A percentile compares a stretch with the other conserved stretches of the same genome.
phyloP scores from a whole-genome alignment of 495 filamentous ascomycete genomes.

The Parachaetomium inaequale region DNA sequence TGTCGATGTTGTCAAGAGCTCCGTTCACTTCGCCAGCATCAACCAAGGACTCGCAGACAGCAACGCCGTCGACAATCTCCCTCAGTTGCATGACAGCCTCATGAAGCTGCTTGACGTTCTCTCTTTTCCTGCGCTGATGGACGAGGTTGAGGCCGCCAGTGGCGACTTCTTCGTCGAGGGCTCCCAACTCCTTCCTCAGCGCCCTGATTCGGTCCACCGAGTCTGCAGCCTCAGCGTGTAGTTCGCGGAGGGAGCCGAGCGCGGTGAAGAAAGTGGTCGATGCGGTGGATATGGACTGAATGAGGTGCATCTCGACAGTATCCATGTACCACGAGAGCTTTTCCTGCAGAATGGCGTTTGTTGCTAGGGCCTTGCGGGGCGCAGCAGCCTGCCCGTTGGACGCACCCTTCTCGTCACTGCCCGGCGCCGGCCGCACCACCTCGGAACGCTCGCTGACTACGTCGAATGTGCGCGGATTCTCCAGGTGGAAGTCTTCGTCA shows the following conservation, averaged over 20 bases:
- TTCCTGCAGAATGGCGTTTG: slow-evolving; percentile 97
- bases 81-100: slow-evolving; percentile 80
- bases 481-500: slow-evolving; percentile 89
- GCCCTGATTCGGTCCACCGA: slow-evolving; percentile 83
- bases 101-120: slow-evolving; percentile 80
- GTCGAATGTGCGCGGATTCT: slow-evolving; percentile 95
- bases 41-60: slow-evolving; percentile 73
- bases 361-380: slow-evolving; percentile 84
- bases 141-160: slow-evolving; percentile 82
- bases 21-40: slow-evolving; percentile 76
- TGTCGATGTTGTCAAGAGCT: slow-evolving; percentile 71
- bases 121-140: slow-evolving; percentile 70
- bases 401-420: slow-evolving; percentile 51
- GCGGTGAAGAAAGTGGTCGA: slow-evolving; percentile 97
- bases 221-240: slow-evolving; percentile 89
- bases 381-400: slow-evolving; percentile 60
- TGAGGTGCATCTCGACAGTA: slow-evolving; percentile 95
- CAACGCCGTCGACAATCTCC: slow-evolving; percentile 69
- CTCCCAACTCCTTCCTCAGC: slow-evolving; percentile 71
- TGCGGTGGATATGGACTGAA: slow-evolving; percentile 90
- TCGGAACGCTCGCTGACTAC: slow-evolving; percentile 95
- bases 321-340: slow-evolving; percentile 99
- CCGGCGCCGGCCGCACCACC: slow-evolving; percentile 67
- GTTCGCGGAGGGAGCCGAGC: slow-evolving; percentile 80
- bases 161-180: slow-evolving; percentile 84